phyloP scores from a whole-genome alignment of 495 filamentous ascomycete species.

The Talaromyces adpressus region DNA sequence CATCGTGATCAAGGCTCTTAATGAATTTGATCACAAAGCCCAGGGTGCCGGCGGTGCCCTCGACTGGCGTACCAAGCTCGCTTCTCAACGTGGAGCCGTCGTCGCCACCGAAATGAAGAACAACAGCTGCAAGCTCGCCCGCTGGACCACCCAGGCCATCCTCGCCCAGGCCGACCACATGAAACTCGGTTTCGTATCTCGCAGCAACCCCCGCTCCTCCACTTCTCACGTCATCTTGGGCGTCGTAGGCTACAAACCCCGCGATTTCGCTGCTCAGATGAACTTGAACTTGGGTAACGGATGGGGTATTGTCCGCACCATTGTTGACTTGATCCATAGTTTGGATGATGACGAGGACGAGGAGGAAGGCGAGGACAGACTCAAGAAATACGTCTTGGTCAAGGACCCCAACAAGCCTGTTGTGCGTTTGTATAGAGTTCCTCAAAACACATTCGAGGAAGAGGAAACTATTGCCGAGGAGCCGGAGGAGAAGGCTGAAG shows the following conservation, averaged over 20 bases:
- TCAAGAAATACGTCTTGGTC: slow-evolving; percentile 59
- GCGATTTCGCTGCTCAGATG: slow-evolving; percentile 96
- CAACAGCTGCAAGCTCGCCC: slow-evolving; percentile 94
- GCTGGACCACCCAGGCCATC: slow-evolving; percentile 95
- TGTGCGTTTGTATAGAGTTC: slow-evolving; percentile 87
- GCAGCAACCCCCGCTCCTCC: slow-evolving; percentile 79
- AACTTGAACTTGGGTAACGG: slow-evolving; percentile 93
- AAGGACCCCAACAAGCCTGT: slow-evolving; percentile 96
- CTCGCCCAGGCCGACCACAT: slow-evolving; percentile 92
- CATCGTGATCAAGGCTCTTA: slow-evolving; percentile 88
- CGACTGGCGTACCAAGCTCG: slow-evolving; percentile 93
- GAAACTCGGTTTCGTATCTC: slow-evolving; percentile 98
- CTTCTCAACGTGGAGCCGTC: slow-evolving; percentile 87
- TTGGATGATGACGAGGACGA: slow-evolving; percentile 60
- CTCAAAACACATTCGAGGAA: slow-evolving; percentile 79
- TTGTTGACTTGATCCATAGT: slow-evolving; percentile 71
- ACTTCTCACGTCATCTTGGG: slow-evolving; percentile 91
- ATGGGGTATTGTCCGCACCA: slow-evolving; percentile 97
- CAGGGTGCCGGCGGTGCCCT: slow-evolving; percentile 89
- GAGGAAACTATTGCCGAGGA: slow-evolving; percentile 46
- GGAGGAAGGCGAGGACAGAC: slow-evolving; percentile 60
- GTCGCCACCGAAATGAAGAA: slow-evolving; percentile 99
- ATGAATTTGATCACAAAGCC: slow-evolving; percentile 97
- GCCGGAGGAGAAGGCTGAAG: slow-evolving; percentile 23
- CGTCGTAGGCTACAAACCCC: slow-evolving; percentile 93